Evolutionary conservation across 140 eudicot species (phyloP), one percentile per base, ranked within the genome.

Genomic region (Cichorium intybus): DNA sequence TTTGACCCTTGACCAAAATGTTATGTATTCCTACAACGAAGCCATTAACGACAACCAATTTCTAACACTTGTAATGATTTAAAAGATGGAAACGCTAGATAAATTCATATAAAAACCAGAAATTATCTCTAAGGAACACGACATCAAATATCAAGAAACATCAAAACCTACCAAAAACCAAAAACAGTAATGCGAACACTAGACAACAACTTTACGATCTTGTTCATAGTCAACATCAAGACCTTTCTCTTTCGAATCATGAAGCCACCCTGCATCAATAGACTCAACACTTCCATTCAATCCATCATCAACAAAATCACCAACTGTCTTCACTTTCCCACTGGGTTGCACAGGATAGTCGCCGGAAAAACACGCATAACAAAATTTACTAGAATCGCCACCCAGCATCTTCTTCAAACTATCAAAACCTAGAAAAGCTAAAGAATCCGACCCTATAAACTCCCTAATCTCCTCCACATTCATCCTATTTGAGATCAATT

Each of bases 301-400:
- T 31, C 96, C 98, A 71, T 88, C 98, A 43, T 92, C 96, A 10
- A 92, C 69, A 27, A 81, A 85, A 75, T 92, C 96, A 2, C 96
- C 98, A 10, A 83, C 82, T 29, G 79, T 73, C 72, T 92, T 85
- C 84, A 88, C 96, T 12, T 81, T 83, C 4, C 94, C 98, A 7
- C 52, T 83, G 1, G 99, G 99, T 55, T 49, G 58, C 55, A 92
- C 95, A 14, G 99, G 99, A 52, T 92, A 92, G 4, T 88, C 67
- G n/a, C 99, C 96, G 0, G 96, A 79, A 18, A 92, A 92, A 64
- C 99, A 92, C 9, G 99, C 99, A 55, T 88, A 92, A 43, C 96
- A 92, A n/a, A 76, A 92, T 53, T 71, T 80, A 0, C 60, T 43
- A 3, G 87, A 72, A 67, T 92, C 99, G 0, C 18, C 15, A 2